Base-by-base conservation (phyloP, 2,329 filamentous ascomycete species). In the Hymenoscyphus infarciens region DNA sequence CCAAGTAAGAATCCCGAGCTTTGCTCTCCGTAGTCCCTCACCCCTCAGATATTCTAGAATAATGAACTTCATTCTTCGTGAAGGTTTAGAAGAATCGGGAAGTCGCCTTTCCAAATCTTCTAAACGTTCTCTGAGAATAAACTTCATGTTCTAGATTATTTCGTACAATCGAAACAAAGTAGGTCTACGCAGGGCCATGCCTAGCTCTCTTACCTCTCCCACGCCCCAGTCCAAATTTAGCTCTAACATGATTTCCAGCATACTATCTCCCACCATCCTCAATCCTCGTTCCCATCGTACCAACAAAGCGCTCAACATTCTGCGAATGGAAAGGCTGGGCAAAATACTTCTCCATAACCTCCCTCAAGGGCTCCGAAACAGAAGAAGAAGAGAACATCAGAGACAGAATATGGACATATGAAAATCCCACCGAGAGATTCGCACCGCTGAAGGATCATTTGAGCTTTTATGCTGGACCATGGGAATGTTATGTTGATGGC, bases 271-370 rank as follows among this genome's bases (percentile, higher is more conserved):
- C 85, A 1, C 79, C 77, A 1, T 77, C 78, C 2, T 77, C 79
- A 13, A 69, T 87, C 61, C 77, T 77, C 22, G 68, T 83, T 13
- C 76, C 79, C 3, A 72, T 86, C 52, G 76, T 72, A 31, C 77
- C 75, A 53, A 83, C 81, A 3, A 72, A 75, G 62, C 75, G 73
- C 63, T 78, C 81, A 4, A 71, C 69, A 6, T 82, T 79, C 66
- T 87, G 83, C 74, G 84, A 87, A 72, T 87, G 83, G 82, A 87
- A 87, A 72, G 84, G 84, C 49, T 72, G 73, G 31, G 84, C 85
- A 11, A 85, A 82, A 1, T 87, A 87, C 71, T 85, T 83, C 74
- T 75, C 79, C 62, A 73, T 83, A 55, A 74, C 74, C 72, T 52
- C 71, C 72, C 52, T 70, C 33, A 35, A 64, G 53, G 2, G 56